Percentiles rank a stretch among this genome's conserved stretches.
These are phyloP conservation scores for Colletotrichum tropicale DNA, from an alignment of 2,329 filamentous ascomycete genomes.

Conservation along the genomic window DNA sequence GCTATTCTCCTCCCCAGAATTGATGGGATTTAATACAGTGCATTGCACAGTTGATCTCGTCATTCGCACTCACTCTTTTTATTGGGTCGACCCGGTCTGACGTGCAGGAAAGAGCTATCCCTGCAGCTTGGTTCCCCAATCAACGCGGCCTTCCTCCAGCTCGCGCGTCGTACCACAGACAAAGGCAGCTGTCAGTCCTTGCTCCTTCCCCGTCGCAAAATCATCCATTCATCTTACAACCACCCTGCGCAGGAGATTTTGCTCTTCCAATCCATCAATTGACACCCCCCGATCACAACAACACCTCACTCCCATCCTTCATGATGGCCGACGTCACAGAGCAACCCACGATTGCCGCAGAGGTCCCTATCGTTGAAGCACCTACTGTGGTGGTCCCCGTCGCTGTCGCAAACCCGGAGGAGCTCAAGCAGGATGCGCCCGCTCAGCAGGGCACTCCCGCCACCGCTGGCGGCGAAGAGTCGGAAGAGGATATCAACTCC, in stretches of 20 bases:
- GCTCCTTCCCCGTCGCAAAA: background rate
- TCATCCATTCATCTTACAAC: background rate
- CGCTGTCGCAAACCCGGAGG: constrained; percentile 26
- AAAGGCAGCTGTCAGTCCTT: background rate
- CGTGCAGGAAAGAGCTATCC: constrained; percentile 8
- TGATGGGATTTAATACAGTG: constrained; percentile 13
- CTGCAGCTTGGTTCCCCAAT: constrained; percentile 23
- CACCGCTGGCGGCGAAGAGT: constrained; percentile 4
- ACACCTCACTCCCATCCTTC: background rate
- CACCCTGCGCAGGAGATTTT: background rate
- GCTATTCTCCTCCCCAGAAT: background rate
- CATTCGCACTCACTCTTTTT: background rate
- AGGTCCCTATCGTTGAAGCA: background rate
- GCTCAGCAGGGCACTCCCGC: constrained; percentile 10
- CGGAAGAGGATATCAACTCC: constrained; percentile 51
- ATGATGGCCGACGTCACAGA: constrained; percentile 34
- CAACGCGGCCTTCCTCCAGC: constrained; percentile 18
- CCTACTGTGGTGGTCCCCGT: constrained; percentile 25
- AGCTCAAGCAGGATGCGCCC: constrained; percentile 9
- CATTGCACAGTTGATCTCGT: background rate
- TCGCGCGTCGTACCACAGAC: constrained; percentile 19
- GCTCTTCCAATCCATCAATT: background rate
- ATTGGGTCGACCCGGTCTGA: constrained; percentile 8
- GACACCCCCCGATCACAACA: background rate
- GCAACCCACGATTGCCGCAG: constrained; percentile 25